phyloP scores from a whole-genome alignment of 202 grass and related monocot species.

The Digitaria exilis region DNA sequence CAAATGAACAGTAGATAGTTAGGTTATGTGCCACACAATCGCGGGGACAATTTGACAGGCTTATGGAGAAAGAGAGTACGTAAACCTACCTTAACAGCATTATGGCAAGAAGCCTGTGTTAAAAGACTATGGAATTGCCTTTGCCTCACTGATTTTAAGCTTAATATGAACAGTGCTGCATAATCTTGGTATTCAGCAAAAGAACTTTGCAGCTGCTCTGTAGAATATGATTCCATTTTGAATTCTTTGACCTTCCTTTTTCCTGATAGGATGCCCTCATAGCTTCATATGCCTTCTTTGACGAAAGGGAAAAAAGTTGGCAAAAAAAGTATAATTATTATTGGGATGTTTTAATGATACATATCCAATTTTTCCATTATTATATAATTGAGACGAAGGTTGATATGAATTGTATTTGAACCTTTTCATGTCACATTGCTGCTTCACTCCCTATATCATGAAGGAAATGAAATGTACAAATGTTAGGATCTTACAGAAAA shows the following conservation, averaged over 20 bases:
- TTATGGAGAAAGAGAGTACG: slow-evolving; percentile 22
- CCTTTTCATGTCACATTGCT: slow-evolving; percentile 82
- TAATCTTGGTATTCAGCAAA: slow-evolving; percentile 72
- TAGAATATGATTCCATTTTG: slow-evolving; percentile 49
- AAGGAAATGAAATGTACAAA: slow-evolving; percentile 28
- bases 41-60: slow-evolving; percentile 13
- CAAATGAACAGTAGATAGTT: slow-evolving; percentile 22
- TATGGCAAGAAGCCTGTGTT: slow-evolving; percentile 87
- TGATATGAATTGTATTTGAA: slow-evolving; percentile 30
- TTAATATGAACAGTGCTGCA: slow-evolving; percentile 74
- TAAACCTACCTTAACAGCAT: slow-evolving; percentile 81
- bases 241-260: slow-evolving; percentile 58
- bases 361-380: too few relatives aligned
- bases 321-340: too few relatives aligned
- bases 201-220: slow-evolving; percentile 65
- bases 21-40: slow-evolving; percentile 25
- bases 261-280: slow-evolving; percentile 61
- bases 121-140: slow-evolving; percentile 84
- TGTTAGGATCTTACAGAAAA: slow-evolving; percentile 12
- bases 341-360: too few relatives aligned
- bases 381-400: neutral
- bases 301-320: slow-evolving; percentile 2
- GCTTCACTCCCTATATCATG: slow-evolving; percentile 82
- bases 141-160: slow-evolving; percentile 92
- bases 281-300: slow-evolving; percentile 58